A percentile compares a stretch with the other conserved stretches of the same genome.
phyloP scores from a whole-genome alignment of 371 early-diverging fungal species.

The Lichtheimia ramosa region DNA sequence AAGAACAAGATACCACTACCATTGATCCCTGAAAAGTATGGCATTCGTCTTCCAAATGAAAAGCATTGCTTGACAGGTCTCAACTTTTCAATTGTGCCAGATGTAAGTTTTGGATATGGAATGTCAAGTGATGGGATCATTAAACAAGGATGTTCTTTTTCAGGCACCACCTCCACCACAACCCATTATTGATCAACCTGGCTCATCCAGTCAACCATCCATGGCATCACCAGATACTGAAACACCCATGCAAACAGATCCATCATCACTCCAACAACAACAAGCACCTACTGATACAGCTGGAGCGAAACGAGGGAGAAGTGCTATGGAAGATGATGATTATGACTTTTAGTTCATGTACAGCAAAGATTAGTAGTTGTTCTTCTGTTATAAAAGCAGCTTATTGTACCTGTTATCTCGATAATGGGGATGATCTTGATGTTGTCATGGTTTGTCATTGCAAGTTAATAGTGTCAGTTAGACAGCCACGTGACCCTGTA shows the following conservation, averaged over 20 bases:
- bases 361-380: too few species aligned
- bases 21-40: constrained; percentile 84
- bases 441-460: too few species aligned
- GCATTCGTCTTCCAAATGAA: constrained; percentile 92
- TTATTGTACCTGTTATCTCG: too few species aligned
- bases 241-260: constrained; percentile 1
- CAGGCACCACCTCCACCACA: constrained; percentile 45
- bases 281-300: not conserved
- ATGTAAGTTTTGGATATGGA: constrained; percentile 45
- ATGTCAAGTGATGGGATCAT: not conserved
- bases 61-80: constrained; percentile 85
- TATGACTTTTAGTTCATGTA: constrained; percentile 34
- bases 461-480: too few species aligned
- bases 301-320: constrained; percentile 29
- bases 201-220: not conserved
- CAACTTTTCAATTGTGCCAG: constrained; percentile 89
- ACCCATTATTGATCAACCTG: constrained; percentile 14
- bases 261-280: constrained; percentile 1
- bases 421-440: too few species aligned
- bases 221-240: constrained; percentile 6
- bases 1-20: constrained; percentile 91
- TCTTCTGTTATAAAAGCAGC: too few species aligned
- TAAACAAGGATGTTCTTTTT: not conserved
- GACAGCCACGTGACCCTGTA: too few species aligned
- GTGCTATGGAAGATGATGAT: constrained; percentile 51